phyloP scores from a whole-genome alignment of 2,329 filamentous ascomycete species.

The Sclerotinia borealis region DNA sequence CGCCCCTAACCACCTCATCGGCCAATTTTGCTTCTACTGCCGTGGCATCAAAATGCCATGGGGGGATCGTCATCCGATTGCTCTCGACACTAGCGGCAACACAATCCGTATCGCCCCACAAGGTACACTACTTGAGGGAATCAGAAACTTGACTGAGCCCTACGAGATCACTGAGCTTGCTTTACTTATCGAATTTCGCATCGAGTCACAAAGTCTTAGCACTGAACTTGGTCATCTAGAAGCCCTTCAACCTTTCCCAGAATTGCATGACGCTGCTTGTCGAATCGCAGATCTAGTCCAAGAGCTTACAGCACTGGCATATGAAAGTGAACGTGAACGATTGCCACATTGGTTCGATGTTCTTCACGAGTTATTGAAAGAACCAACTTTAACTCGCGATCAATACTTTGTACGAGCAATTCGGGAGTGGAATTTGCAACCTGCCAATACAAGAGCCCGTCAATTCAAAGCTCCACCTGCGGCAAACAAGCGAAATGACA shows the following conservation, averaged over 20 bases:
- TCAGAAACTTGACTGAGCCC: not conserved
- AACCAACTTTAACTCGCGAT: not conserved
- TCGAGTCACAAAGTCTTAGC: not conserved
- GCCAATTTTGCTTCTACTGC: constrained; percentile 3
- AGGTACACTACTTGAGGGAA: not conserved
- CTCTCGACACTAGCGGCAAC: not conserved
- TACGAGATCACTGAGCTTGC: not conserved
- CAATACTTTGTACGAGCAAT: not conserved
- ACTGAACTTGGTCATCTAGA: not conserved
- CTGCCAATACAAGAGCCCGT: not conserved
- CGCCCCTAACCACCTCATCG: not conserved
- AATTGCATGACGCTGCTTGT: not conserved
- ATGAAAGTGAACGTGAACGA: not conserved
- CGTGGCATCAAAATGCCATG: not conserved
- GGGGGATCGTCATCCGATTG: not conserved
- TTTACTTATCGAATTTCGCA: not conserved
- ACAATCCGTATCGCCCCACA: not conserved
- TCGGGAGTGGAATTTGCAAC: not conserved
- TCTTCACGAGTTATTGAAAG: not conserved
- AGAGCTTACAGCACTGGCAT: not conserved
- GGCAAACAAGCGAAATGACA: no score
- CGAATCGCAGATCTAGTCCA: not conserved
- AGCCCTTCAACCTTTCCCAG: not conserved
- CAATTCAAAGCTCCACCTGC: not conserved
- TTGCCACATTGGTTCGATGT: not conserved